A percentile compares a stretch with the other conserved stretches of the same genome.
phyloP scores from a whole-genome alignment of 2,329 filamentous ascomycete species.

The Fusarium gaditjirri region DNA sequence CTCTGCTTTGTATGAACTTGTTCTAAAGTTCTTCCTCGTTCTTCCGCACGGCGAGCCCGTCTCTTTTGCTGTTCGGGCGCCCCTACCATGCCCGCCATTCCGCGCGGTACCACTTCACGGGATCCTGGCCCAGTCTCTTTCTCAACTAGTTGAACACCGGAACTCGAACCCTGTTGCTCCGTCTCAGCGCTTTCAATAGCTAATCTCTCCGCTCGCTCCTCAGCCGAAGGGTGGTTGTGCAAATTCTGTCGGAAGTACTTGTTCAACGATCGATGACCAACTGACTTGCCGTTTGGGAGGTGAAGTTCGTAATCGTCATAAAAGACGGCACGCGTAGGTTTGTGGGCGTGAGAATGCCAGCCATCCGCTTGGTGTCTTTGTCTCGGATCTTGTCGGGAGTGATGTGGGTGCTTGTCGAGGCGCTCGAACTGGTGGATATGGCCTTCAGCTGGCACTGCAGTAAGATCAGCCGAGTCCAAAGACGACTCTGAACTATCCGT shows the following conservation, averaged over 20 bases:
- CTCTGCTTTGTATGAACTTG: conserved; percentile 70
- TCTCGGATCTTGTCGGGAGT: conserved; percentile 76
- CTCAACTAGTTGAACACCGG: conserved; percentile 49
- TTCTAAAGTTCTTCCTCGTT: conserved; percentile 73
- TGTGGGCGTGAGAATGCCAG: conserved; percentile 85
- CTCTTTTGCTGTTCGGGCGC: conserved; percentile 80
- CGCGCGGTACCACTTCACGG: conserved; percentile 71
- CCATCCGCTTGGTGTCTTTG: conserved; percentile 80
- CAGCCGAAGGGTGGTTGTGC: conserved; percentile 80
- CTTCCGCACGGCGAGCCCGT: conserved; percentile 73
- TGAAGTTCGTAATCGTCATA: conserved; percentile 95
- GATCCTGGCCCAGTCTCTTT: conserved; percentile 57
- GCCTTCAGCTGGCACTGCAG: conserved; percentile 79
- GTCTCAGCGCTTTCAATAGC: conserved; percentile 62
- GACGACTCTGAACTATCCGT: conserved; percentile 93
- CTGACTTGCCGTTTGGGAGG: conserved; percentile 86
- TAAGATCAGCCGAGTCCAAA: conserved; percentile 85
- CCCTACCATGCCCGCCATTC: conserved; percentile 81
- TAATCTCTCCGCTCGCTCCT: conserved; percentile 77
- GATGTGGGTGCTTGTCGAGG: conserved; percentile 78
- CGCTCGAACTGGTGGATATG: conserved; percentile 77
- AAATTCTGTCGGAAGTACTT: conserved; percentile 95
- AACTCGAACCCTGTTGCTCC: conserved; percentile 47
- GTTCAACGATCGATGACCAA: conserved; percentile 88
- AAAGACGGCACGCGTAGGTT: conserved; percentile 78